Conservation (phyloP, 306 rosid species). For the Gastrolobium bilobum region DNA sequence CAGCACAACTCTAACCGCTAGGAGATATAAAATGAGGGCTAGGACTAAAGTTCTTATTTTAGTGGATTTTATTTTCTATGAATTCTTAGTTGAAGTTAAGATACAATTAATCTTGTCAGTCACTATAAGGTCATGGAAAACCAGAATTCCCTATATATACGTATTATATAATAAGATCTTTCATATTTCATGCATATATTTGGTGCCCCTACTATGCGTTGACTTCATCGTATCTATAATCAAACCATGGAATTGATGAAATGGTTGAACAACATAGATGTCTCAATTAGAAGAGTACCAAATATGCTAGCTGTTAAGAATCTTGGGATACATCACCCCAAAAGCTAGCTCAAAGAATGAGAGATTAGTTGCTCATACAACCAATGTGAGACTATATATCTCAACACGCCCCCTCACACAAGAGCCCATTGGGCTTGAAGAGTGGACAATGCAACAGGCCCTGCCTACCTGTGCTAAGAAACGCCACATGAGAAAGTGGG, state of each 20-base stretch:
- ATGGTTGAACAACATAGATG: neutral
- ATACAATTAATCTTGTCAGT: neutral
- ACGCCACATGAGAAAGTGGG: too few relatives aligned
- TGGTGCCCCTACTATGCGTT: neutral
- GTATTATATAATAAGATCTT: neutral
- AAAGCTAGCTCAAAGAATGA: too few relatives aligned
- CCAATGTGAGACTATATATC: too few relatives aligned
- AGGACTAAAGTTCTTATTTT: neutral
- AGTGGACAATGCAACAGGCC: too few relatives aligned
- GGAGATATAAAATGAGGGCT: neutral
- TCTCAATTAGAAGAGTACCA: neutral
- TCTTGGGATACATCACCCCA: too few relatives aligned
- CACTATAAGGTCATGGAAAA: neutral
- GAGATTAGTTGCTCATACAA: too few relatives aligned
- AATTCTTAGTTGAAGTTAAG: too few relatives aligned
- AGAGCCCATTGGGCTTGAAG: too few relatives aligned
- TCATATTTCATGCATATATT: too few relatives aligned
- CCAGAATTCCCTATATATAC: neutral
- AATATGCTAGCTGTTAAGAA: too few relatives aligned
- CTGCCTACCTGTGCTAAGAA: too few relatives aligned
- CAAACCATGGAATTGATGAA: neutral
- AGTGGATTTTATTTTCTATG: neutral
- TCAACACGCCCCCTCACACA: too few relatives aligned
- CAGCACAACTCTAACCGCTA: neutral
- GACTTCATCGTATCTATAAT: slow-evolving; percentile 3